phyloP scores from a whole-genome alignment of 805 yeast species.

The Torulaspora franciscae region DNA sequence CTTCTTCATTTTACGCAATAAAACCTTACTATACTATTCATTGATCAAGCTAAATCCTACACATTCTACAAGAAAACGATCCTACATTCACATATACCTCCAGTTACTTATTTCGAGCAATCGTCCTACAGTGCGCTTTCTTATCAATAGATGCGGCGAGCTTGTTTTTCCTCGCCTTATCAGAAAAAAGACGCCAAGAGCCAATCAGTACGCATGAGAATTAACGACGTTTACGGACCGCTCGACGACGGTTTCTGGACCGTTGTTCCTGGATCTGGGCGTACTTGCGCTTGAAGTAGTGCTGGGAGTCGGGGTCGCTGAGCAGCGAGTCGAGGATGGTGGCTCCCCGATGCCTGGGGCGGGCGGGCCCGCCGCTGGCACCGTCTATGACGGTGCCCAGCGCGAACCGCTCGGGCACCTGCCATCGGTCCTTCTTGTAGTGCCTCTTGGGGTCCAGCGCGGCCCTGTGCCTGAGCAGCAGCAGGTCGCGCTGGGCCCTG shows the following conservation, averaged over 20 bases:
- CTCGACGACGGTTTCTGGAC: constrained; percentile 43
- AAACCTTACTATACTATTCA: neutral
- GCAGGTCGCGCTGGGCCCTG: constrained; percentile 64
- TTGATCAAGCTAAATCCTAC: neutral
- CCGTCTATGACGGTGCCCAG: constrained; percentile 86
- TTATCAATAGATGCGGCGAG: neutral
- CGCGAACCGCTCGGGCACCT: constrained; percentile 72
- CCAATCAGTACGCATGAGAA: neutral
- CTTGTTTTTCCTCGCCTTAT: neutral
- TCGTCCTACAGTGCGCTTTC: neutral
- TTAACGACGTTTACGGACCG: neutral
- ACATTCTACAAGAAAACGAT: neutral
- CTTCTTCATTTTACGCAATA: neutral
- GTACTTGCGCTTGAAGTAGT: constrained; percentile 82
- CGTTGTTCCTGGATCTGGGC: constrained; percentile 70
- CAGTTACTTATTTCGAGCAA: neutral
- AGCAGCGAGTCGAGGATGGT: constrained; percentile 80
- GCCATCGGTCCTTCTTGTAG: constrained; percentile 82
- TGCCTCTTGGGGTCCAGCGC: constrained; percentile 94
- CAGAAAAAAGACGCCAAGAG: neutral
- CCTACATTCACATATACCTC: neutral
- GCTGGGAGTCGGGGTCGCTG: constrained; percentile 61
- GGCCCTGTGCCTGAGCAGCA: constrained; percentile 76
- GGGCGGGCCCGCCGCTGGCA: constrained; percentile 42
- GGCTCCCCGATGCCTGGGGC: constrained; percentile 60